Evolutionary conservation across 495 filamentous ascomycete genomes (phyloP).

Genomic region (Chaetomidium leptoderma): DNA sequence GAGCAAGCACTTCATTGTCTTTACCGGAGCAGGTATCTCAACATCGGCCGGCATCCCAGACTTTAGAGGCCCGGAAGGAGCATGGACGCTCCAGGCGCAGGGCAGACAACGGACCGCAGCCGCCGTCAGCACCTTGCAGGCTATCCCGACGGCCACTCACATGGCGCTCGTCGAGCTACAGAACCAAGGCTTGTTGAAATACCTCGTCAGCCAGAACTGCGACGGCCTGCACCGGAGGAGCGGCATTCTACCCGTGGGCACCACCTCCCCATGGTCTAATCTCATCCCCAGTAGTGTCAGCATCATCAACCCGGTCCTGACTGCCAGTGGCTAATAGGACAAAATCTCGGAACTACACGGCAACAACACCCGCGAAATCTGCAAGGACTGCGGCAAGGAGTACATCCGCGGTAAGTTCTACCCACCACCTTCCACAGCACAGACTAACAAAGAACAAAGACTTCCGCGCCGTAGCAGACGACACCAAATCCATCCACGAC

Average conservation of each 20-base stretch:
- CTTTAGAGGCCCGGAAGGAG: slow-evolving; percentile 44
- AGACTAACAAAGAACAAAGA: slow-evolving; percentile 21
- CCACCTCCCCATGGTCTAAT: too few species aligned
- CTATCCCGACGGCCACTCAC: slow-evolving; percentile 43
- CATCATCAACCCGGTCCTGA: too few species aligned
- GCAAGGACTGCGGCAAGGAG: slow-evolving; percentile 43
- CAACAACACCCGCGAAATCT: slow-evolving; percentile 46
- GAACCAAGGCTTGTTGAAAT: slow-evolving; percentile 38
- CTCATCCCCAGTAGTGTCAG: too few species aligned
- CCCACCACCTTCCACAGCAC: neutral
- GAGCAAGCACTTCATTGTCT: slow-evolving; percentile 46
- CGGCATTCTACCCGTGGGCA: slow-evolving; percentile 35
- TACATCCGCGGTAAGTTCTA: slow-evolving; percentile 39
- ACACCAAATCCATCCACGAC: slow-evolving; percentile 40
- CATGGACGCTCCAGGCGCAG: slow-evolving; percentile 43
- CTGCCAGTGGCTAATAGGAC: slow-evolving; percentile 13
- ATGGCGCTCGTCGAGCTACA: slow-evolving; percentile 49
- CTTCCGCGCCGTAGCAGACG: slow-evolving; percentile 43
- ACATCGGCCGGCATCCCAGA: slow-evolving; percentile 48
- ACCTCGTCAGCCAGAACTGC: slow-evolving; percentile 47
- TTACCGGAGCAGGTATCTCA: slow-evolving; percentile 45
- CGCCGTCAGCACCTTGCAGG: slow-evolving; percentile 36
- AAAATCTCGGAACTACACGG: slow-evolving; percentile 44
- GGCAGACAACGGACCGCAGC: slow-evolving; percentile 27
- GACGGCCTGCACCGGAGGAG: slow-evolving; percentile 44